Evolutionary conservation across 1,284 basidiomycete genomes (phyloP).

Genomic region (Cryptococcus jaspeensis): DNA sequence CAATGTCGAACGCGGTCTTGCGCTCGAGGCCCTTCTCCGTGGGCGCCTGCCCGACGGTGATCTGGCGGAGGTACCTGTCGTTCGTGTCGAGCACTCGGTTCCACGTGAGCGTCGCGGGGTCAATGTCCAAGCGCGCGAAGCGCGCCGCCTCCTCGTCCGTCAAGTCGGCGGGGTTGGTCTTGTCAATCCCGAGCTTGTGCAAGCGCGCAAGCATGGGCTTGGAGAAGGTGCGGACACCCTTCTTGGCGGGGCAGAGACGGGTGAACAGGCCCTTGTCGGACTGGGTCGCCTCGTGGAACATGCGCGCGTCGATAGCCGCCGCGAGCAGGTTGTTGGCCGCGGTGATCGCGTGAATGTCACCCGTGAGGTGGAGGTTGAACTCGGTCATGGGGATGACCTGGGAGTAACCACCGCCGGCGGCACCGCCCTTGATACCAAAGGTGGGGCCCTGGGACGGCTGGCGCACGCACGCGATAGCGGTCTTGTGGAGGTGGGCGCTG

Average conservation of each 20-base stretch:
- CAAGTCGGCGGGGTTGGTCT: constrained; percentile 87
- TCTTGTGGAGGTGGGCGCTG: constrained; percentile 88
- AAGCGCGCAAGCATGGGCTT: constrained; percentile 95
- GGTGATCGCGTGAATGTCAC: constrained; percentile 96
- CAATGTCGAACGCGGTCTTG: constrained; percentile 91
- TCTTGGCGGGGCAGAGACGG: constrained; percentile 88
- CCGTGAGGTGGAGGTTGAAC: constrained; percentile 81
- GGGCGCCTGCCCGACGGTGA: constrained; percentile 84
- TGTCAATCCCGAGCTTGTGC: constrained; percentile 91
- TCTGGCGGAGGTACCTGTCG: constrained; percentile 75
- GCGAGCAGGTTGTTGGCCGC: constrained; percentile 97
- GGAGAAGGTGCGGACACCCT: constrained; percentile 91
- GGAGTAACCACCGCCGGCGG: constrained; percentile 96
- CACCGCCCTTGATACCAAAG: constrained; percentile 99
- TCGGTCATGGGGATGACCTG: constrained; percentile 99
- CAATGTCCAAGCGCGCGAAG: constrained; percentile 91
- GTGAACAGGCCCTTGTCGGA: constrained; percentile 92
- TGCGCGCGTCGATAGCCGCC: constrained; percentile 93
- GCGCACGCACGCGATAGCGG: constrained; percentile 95
- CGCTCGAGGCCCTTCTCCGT: constrained; percentile 90
- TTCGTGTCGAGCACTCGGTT: constrained; percentile 97
- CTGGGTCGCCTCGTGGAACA: constrained; percentile 97
- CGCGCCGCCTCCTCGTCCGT: constrained; percentile 87
- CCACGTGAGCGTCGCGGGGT: constrained; percentile 92
- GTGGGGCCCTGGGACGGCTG: constrained; percentile 99